Evolutionary conservation across 2,329 filamentous ascomycete genomes (phyloP).

Genomic region (Scedosporium aurantiacum): DNA sequence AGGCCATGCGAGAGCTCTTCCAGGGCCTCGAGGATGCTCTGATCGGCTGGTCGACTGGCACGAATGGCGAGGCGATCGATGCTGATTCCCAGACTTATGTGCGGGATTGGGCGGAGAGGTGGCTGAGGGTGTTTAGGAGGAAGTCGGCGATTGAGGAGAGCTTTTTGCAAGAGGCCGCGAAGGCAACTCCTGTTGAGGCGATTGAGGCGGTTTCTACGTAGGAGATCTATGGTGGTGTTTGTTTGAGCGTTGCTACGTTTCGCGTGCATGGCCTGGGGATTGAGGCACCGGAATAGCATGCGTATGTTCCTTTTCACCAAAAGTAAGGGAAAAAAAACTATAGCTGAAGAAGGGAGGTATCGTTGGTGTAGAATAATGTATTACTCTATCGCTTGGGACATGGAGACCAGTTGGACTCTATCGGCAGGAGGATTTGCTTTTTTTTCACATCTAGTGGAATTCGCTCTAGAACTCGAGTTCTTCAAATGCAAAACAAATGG

Average conservation of each 20-base stretch:
- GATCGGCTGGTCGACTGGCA: constrained; percentile 58
- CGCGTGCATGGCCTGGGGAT: too few relatives aligned
- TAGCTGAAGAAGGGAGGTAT: neutral
- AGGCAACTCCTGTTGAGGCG: constrained; percentile 10
- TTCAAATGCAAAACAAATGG: too few relatives aligned
- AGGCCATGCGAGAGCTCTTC: constrained; percentile 71
- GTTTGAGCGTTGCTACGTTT: neutral
- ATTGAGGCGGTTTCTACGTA: neutral
- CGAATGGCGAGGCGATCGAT: constrained; percentile 54
- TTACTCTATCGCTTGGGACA: neutral
- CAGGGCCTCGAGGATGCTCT: constrained; percentile 69
- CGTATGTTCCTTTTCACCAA: neutral
- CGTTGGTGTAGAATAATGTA: neutral
- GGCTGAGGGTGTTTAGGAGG: constrained; percentile 75
- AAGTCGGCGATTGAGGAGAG: constrained; percentile 80
- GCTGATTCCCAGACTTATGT: constrained; percentile 34
- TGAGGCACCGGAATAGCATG: too few relatives aligned
- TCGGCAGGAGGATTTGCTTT: neutral
- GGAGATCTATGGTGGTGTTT: neutral
- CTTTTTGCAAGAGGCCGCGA: constrained; percentile 29
- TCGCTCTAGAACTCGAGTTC: neutral
- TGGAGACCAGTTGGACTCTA: neutral
- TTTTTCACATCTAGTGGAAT: neutral
- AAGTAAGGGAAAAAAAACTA: neutral
- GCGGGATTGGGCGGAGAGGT: constrained; percentile 70